Conservation (phyloP, 257 asterid species). For the Gentiana macrophylla region DNA sequence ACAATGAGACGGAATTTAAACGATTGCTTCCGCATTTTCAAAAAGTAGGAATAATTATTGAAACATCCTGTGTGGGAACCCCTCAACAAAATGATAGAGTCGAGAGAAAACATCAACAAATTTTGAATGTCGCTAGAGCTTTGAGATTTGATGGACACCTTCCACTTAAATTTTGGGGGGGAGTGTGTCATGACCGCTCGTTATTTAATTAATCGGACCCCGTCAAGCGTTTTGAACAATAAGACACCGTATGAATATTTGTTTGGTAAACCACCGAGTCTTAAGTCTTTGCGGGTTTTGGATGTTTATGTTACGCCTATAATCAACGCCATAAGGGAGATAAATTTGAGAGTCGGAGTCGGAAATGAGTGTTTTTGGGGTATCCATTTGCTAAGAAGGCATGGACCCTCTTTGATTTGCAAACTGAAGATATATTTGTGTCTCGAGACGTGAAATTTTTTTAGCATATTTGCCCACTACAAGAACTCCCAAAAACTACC, state of each 20-base stretch:
- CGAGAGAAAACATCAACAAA: too few species aligned
- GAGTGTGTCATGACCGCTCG: too few species aligned
- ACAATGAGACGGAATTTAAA: too few species aligned
- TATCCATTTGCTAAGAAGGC: not conserved
- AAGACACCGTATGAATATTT: not conserved
- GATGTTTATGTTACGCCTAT: not conserved
- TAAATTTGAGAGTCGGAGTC: not conserved
- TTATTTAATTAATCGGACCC: not conserved
- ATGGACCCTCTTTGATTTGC: not conserved
- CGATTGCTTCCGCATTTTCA: too few species aligned
- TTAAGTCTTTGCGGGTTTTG: not conserved
- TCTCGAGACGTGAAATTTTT: not conserved
- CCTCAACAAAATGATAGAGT: too few species aligned
- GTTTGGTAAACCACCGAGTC: not conserved
- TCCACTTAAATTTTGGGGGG: too few species aligned
- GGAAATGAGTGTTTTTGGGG: not conserved
- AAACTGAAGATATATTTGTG: not conserved
- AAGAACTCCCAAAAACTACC: too few species aligned
- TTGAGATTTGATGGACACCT: too few species aligned
- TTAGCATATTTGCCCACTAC: not conserved
- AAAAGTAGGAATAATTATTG: too few species aligned
- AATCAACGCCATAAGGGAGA: not conserved
- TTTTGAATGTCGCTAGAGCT: too few species aligned
- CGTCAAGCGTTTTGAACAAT: not conserved
- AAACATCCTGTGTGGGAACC: too few species aligned